Base-by-base conservation (phyloP, 179 eudicot genomes). In the Carnegiea gigantea region DNA sequence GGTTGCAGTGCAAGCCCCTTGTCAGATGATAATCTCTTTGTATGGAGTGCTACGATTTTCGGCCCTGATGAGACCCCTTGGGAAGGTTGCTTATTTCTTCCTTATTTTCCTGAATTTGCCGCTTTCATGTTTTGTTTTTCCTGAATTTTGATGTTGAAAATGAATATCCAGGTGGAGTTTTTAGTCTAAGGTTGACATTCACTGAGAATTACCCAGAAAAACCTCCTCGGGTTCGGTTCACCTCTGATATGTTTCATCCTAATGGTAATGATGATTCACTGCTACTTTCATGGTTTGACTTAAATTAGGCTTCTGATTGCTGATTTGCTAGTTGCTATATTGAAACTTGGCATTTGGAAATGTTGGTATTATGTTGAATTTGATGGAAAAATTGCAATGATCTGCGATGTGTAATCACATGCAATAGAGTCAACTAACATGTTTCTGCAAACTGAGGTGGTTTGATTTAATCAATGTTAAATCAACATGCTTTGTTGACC, bases 1-100 rank as follows among this genome's bases (percentile, higher is more conserved):
- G 88, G 88, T 77, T 86, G 88, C 77, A 86, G 88, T 15, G 88
- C 88, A 33, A 86, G 88, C 54, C 88, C 88, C 3, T 11, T 86
- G 53, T 83, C 88, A 10, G 88, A 86, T 78, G 86, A 86, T 57
- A 86, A 86, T 49, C 82, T 86, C 7, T 86, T 83, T 78, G 88
- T 86, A 23, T 86, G 88, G 88, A 81, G 86, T 20, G 88, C 88
- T 36, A 80, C 86, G 64, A 86, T 86, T 74, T 86, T 86, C 53
- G 88, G 88, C 70, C 88, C 88, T 1, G 88, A 86, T 72, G 88
- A 86, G 59, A 73, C 82, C 57, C 84, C 88, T 12, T 86, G 88
- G 88, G 88, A 86, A 83, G 88, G 88, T 85, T 6, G n/a, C 5
- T 49, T 10, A 10, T 33, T 13, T 17, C 26, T 4, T 44, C 7